Percentiles rank a stretch among this genome's conserved stretches.
Evolutionary conservation across 1,139 yeast genomes (phyloP).

Genomic region (Pichia sp.): DNA sequence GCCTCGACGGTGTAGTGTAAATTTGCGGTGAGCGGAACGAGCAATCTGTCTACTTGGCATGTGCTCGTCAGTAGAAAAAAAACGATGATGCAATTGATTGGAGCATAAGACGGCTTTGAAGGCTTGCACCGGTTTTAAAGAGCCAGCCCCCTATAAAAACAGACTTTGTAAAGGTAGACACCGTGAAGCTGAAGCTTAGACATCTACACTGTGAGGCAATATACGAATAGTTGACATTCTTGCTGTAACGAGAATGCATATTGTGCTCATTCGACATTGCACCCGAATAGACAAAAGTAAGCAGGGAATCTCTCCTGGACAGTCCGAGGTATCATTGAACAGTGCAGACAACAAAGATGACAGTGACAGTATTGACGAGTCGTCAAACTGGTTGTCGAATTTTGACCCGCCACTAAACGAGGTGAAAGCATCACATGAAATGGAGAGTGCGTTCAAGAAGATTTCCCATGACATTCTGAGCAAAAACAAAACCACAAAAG

Average conservation of each 20-base stretch:
- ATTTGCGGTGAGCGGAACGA: background rate
- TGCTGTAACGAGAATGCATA: constrained; percentile 25
- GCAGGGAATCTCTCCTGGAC: constrained; percentile 17
- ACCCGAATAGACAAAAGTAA: constrained; percentile 30
- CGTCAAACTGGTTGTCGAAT: constrained; percentile 31
- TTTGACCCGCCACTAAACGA: constrained; percentile 34
- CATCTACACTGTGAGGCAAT: background rate
- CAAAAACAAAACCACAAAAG: constrained; percentile 12
- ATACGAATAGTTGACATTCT: no score
- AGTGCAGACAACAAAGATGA: background rate
- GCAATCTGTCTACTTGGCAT: background rate
- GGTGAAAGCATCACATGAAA: constrained; percentile 23
- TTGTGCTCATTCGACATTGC: constrained; percentile 32
- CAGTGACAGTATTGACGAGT: constrained; percentile 13
- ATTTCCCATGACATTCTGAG: constrained; percentile 18
- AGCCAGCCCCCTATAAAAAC: background rate
- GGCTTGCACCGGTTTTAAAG: background rate
- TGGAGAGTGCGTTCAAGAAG: constrained; percentile 29
- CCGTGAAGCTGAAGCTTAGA: background rate
- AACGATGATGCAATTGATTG: background rate
- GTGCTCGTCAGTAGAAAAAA: constrained; percentile 3
- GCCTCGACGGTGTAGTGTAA: constrained; percentile 1
- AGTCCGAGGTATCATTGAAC: constrained; percentile 9
- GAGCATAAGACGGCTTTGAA: background rate
- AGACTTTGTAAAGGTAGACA: no score